Conservation (phyloP, 257 asterid species). For the Nyctanthes arbortristis region DNA sequence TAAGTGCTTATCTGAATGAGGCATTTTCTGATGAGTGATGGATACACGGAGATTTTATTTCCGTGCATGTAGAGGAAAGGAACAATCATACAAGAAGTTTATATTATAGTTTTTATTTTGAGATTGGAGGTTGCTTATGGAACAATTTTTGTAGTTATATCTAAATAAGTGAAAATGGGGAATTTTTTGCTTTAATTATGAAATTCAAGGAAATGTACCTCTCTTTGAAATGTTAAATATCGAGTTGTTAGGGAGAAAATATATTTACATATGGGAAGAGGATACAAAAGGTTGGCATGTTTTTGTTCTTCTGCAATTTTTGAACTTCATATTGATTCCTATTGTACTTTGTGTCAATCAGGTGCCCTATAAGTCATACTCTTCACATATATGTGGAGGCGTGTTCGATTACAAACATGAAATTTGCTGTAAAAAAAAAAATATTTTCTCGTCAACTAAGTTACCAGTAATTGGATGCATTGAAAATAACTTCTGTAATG, state of each 20-base stretch:
- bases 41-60: neutral
- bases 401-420: no score
- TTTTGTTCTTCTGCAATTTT: neutral
- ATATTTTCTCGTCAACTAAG: no score
- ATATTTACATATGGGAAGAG: neutral
- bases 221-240: slow-evolving; percentile 8
- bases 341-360: no score
- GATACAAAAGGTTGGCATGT: neutral
- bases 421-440: no score
- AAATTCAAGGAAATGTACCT: neutral
- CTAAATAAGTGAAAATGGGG: slow-evolving; percentile 5
- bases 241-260: neutral
- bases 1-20: slow-evolving; percentile 7
- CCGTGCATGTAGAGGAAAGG: slow-evolving; percentile 4
- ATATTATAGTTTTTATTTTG: neutral
- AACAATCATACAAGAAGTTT: slow-evolving; percentile 5
- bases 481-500: no score
- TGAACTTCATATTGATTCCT: neutral
- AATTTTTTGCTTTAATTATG: neutral
- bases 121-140: neutral
- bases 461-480: no score
- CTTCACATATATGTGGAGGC: no score
- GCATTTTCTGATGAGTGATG: slow-evolving; percentile 4
- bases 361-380: no score
- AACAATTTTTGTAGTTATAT: neutral